phyloP scores from a whole-genome alignment of 192 early-diverging fungal species.

The Entomortierella beljakovae region DNA sequence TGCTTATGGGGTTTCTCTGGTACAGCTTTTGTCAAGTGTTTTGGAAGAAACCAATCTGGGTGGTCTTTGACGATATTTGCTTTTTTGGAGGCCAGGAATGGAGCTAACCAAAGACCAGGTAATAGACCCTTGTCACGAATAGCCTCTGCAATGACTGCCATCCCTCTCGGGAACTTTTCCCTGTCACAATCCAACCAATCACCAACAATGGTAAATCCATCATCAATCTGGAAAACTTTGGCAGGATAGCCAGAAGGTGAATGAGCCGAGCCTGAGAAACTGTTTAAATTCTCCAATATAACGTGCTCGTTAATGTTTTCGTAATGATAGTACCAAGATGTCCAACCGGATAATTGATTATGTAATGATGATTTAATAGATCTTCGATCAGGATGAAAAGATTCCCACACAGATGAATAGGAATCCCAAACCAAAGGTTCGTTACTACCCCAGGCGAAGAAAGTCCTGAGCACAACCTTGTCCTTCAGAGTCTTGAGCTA shows the following conservation, averaged over 20 bases:
- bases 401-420: slow-evolving; percentile 17
- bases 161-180: slow-evolving; percentile 60
- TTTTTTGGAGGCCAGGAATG: slow-evolving; percentile 56
- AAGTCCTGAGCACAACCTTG: slow-evolving; percentile 47
- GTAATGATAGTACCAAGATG: slow-evolving; percentile 66
- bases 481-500: slow-evolving; percentile 39
- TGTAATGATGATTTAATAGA: slow-evolving; percentile 8
- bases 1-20: slow-evolving; percentile 1
- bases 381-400: slow-evolving; percentile 27
- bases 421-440: slow-evolving; percentile 24
- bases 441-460: slow-evolving; percentile 30
- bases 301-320: slow-evolving; percentile 59
- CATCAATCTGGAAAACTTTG: slow-evolving; percentile 65
- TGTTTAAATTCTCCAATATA: slow-evolving; percentile 49
- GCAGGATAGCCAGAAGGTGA: slow-evolving; percentile 45
- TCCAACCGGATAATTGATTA: slow-evolving; percentile 60
- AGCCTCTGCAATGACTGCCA: slow-evolving; percentile 47
- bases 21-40: neutral
- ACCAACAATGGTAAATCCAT: slow-evolving; percentile 62
- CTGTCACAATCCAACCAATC: slow-evolving; percentile 60
- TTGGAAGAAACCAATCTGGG: slow-evolving; percentile 58
- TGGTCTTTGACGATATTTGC: slow-evolving; percentile 56
- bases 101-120: slow-evolving; percentile 63
- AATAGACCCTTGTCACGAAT: slow-evolving; percentile 52
- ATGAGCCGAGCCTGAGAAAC: slow-evolving; percentile 4